Evolutionary conservation across 163 green algal genomes (phyloP), one percentile per base, ranked within the genome.

Genomic region (Scenedesmus sp.): DNA sequence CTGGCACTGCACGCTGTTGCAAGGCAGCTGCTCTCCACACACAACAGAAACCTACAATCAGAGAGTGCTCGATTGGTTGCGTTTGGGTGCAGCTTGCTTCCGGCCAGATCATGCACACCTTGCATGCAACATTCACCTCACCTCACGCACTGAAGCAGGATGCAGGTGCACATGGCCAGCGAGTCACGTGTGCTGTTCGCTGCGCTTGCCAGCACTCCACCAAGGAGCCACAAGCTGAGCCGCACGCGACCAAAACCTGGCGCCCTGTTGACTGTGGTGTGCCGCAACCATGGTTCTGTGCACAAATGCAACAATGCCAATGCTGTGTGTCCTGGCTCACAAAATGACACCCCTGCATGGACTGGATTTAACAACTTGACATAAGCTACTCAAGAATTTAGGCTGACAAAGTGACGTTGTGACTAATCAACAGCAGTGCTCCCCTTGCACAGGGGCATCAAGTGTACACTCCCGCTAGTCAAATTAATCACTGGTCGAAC

Each of bases 401-500:
- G 15, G 22, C 49, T 40, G 42, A 85, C 79, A 65, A 85, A 42
- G 4, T 35, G 65, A 26, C 65, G 65, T n/a, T 85, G 79, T 13
- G 49, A 56, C 46, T 51, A 59, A 37, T 40, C 79, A 40, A 85
- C 30, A 37, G 79, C 26, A 72, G 24, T 73, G 46, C 81, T 86
- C 81, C 81, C 81, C 81, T 86, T 86, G 24, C 37, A 86, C 81
- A 86, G 81, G 81, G 81, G 81, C 81, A 73, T n/a, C 12, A 49
- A 59, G 46, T 40, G 30, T 20, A 40, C 65, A 30, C 65, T 76
- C 65, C 30, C 65, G 9, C 65, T 76, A 76, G 65, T 76, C 65
- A 76, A 76, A 76, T 76, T 12, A 49, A 35, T 37, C 46, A 40
- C 79, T 65, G 68, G 49, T 51, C n/a, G 43, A 49, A 84, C n/a